Percentiles rank a stretch among this genome's conserved stretches.
These are phyloP conservation scores for Mucor racemosus DNA, from an alignment of 371 early-diverging fungal species.

Conservation along the genomic window DNA sequence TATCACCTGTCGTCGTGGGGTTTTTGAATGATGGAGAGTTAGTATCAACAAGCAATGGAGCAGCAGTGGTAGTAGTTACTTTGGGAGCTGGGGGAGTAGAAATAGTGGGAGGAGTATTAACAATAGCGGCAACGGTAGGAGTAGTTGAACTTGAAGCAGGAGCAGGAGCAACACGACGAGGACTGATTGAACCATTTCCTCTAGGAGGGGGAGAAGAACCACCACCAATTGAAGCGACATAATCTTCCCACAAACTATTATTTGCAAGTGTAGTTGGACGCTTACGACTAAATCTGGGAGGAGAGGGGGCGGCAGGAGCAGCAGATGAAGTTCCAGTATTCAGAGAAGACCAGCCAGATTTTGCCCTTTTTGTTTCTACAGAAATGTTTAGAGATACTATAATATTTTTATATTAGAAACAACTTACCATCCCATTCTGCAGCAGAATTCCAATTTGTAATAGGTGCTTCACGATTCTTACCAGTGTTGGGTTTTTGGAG, in stretches of 20 bases:
- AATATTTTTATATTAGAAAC: too few species aligned
- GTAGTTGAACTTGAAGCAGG: not conserved
- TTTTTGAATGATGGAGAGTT: not conserved
- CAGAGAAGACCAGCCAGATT: not conserved
- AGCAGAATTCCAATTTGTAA: not conserved
- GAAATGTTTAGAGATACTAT: too few species aligned
- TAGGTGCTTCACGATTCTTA: not conserved
- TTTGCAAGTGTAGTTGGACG: not conserved
- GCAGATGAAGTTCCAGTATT: too few species aligned
- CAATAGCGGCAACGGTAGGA: not conserved
- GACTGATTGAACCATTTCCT: too few species aligned
- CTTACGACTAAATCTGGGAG: not conserved
- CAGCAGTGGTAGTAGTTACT: not conserved
- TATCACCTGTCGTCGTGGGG: not conserved
- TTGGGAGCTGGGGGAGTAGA: not conserved
- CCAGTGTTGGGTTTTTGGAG: not conserved
- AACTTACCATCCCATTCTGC: conserved; percentile 4
- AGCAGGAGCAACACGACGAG: not conserved
- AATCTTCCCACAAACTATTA: not conserved
- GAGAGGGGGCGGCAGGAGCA: not conserved
- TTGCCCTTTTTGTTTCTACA: not conserved
- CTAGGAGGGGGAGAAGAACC: not conserved
- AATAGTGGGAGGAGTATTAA: too few species aligned
- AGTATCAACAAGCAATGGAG: not conserved
- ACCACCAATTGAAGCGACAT: not conserved